phyloP scores from a whole-genome alignment of 805 yeast species.

The Myxozyma sirexii region DNA sequence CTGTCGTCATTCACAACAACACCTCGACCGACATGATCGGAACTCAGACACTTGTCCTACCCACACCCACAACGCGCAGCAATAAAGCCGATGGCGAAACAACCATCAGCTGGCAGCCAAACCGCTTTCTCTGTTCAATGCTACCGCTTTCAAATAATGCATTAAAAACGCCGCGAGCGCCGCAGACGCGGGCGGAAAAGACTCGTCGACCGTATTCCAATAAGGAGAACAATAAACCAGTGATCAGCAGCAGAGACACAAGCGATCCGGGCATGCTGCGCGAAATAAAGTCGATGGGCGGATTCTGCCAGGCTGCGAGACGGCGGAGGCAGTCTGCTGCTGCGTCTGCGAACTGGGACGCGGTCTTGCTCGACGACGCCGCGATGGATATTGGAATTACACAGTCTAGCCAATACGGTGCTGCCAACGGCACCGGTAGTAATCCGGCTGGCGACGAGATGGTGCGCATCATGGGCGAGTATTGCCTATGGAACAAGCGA shows the following conservation, averaged over 20 bases:
- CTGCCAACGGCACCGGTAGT: neutral
- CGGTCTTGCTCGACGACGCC: conserved; percentile 6
- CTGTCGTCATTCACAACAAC: too few species aligned
- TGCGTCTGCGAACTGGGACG: conserved; percentile 11
- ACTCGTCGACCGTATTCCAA: neutral
- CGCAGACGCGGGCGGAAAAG: neutral
- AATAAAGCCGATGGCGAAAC: neutral
- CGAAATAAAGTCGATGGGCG: neutral
- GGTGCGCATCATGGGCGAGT: conserved; percentile 14
- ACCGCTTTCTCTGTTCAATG: neutral
- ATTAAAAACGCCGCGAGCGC: neutral
- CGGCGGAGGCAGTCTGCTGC: neutral
- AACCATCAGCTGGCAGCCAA: conserved; percentile 9
- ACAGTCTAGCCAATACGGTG: neutral
- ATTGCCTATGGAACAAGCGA: conserved; percentile 8
- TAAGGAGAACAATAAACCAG: neutral
- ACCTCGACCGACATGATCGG: too few species aligned
- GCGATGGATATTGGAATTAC: conserved; percentile 9
- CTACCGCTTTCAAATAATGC: neutral
- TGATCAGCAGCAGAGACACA: neutral
- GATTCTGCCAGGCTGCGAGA: neutral
- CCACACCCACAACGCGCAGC: neutral
- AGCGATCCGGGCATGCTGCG: neutral
- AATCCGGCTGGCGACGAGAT: neutral
- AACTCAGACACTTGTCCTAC: neutral